Conservation (phyloP, 2,329 filamentous ascomycete genomes). For the Penicillium sp. region DNA sequence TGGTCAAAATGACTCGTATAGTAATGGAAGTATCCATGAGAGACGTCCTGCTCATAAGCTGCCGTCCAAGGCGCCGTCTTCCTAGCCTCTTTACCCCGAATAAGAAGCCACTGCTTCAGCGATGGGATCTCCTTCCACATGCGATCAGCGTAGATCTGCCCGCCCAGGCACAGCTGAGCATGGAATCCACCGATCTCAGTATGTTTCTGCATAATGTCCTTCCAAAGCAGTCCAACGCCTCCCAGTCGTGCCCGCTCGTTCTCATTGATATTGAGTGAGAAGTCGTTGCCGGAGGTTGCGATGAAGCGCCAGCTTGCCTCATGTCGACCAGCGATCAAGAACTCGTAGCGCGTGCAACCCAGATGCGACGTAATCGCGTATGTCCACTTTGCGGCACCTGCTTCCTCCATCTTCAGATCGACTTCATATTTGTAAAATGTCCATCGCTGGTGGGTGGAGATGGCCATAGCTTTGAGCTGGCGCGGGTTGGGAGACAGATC, state of each 20-base stretch:
- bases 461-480: conserved; percentile 80
- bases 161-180: conserved; percentile 86
- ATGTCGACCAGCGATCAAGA: conserved; percentile 85
- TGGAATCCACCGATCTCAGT: conserved; percentile 96
- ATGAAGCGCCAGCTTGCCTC: conserved; percentile 96
- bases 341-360: conserved; percentile 97
- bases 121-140: conserved; percentile 95
- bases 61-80: conserved; percentile 92
- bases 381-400: conserved; percentile 82
- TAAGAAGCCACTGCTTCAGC: conserved; percentile 92
- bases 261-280: conserved; percentile 82
- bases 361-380: conserved; percentile 97
- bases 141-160: conserved; percentile 93
- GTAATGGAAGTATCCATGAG: conserved; percentile 97
- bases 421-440: conserved; percentile 95
- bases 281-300: conserved; percentile 95
- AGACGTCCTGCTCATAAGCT: conserved; percentile 91
- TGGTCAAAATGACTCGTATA: conserved; percentile 99
- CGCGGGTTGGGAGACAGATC: conserved; percentile 92
- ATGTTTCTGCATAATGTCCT: conserved; percentile 97
- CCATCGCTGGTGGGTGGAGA: conserved; percentile 91
- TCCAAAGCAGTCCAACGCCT: conserved; percentile 96
- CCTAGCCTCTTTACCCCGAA: conserved; percentile 89
- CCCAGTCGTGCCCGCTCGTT: conserved; percentile 85
- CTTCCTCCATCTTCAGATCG: conserved; percentile 85